A percentile compares a stretch with the other conserved stretches of the same genome.
Conservation (phyloP, 805 yeast genomes). For the Wickerhamiella brachini region DNA sequence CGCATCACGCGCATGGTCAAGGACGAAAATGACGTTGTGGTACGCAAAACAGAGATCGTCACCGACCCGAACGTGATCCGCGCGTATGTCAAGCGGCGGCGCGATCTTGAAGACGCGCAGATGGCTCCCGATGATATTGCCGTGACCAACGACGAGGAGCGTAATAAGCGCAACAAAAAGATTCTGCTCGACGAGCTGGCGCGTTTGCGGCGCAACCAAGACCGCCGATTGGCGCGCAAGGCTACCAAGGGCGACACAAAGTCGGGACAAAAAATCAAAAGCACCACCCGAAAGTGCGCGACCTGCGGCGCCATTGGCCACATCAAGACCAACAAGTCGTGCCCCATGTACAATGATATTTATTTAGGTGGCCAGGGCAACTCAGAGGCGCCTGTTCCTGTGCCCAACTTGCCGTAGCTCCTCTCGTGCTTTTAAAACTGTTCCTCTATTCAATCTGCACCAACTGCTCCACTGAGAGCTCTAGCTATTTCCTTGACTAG, state of each 20-base stretch:
- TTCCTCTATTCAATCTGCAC: no score
- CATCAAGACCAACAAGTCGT: constrained; percentile 77
- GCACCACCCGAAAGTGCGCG: constrained; percentile 73
- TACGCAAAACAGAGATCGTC: constrained; percentile 62
- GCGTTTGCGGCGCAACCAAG: constrained; percentile 62
- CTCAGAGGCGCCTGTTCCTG: neutral
- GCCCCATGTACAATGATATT: constrained; percentile 67
- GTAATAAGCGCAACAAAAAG: constrained; percentile 61
- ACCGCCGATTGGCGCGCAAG: constrained; percentile 45
- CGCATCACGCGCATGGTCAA: constrained; percentile 65
- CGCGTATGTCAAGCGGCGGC: constrained; percentile 64
- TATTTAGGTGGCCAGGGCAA: constrained; percentile 8
- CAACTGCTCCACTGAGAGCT: no score
- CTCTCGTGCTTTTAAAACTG: no score
- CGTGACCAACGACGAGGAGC: constrained; percentile 73
- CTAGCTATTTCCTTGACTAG: no score
- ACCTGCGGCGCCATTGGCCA: constrained; percentile 95
- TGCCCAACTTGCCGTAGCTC: constrained; percentile 1
- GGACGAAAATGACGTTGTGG: constrained; percentile 76
- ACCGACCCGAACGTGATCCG: constrained; percentile 78
- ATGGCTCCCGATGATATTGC: constrained; percentile 59
- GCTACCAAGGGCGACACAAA: constrained; percentile 40
- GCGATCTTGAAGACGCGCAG: constrained; percentile 48
- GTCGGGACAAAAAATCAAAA: constrained; percentile 59
- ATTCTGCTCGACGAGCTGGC: constrained; percentile 74